Conservation (phyloP, 2,329 filamentous ascomycete species). For the Epicoccum nigrum region DNA sequence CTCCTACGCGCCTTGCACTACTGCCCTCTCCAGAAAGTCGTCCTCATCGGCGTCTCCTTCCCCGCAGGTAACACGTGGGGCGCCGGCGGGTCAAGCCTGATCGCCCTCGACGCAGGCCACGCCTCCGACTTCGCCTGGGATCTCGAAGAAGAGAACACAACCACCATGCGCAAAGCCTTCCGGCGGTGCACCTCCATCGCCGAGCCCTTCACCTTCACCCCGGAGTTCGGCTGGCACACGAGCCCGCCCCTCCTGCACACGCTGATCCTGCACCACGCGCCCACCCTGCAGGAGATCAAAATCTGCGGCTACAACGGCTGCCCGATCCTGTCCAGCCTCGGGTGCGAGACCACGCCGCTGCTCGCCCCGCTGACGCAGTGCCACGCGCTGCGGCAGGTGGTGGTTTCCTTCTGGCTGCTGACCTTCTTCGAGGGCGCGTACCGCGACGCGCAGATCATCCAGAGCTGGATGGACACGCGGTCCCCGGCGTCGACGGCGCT, state of each 20-base stretch:
- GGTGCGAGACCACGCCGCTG: conserved; percentile 47
- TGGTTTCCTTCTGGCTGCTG: conserved; percentile 52
- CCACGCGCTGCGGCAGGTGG: conserved; percentile 50
- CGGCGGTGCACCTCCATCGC: conserved; percentile 27
- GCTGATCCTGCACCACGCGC: conserved; percentile 50
- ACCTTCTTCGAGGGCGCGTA: conserved; percentile 48
- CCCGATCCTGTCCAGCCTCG: conserved; percentile 48
- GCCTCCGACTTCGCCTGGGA: conserved; percentile 25
- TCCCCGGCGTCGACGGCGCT: conserved; percentile 49
- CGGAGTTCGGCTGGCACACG: conserved; percentile 50
- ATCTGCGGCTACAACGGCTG: conserved; percentile 56
- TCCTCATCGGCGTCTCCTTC: conserved; percentile 53
- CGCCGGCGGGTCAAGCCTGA: conserved; percentile 39
- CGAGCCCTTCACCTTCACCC: conserved; percentile 39
- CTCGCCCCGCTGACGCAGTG: conserved; percentile 51
- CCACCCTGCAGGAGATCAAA: conserved; percentile 53
- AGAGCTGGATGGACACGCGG: conserved; percentile 52
- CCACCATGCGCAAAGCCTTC: conserved; percentile 32
- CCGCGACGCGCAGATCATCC: conserved; percentile 52
- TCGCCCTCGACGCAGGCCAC: conserved; percentile 35
- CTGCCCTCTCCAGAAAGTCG: conserved; percentile 53
- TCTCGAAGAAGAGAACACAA: conserved; percentile 40
- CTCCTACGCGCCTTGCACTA: conserved; percentile 50
- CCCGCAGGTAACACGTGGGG: conserved; percentile 56
- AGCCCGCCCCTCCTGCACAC: conserved; percentile 50